Base-by-base conservation (phyloP, 345 rosid genomes). In the Moringa oleifera region DNA sequence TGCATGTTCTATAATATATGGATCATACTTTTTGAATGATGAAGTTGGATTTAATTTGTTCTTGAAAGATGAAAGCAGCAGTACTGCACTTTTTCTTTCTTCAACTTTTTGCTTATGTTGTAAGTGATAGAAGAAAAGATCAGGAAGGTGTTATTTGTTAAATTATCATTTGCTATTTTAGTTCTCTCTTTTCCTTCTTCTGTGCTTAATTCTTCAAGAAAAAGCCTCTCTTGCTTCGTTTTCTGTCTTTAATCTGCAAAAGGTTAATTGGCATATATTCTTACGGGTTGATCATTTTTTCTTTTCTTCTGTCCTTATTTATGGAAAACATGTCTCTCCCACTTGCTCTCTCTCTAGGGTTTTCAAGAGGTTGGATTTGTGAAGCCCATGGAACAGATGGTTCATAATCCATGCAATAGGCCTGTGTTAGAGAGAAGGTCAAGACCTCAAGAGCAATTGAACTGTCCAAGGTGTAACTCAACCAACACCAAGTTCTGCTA, bases 401-500 rank as follows among this genome's bases (percentile, higher is more conserved):
- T 37, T 41, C 24, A 69, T 0, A 73, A 60, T 21, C 50, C 70
- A 21, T 23, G 70, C 67, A 53, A 58, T 11, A 58, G 69, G 20
- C 73, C 77, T 0, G 55, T 71, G 53, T 46, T 67, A 33, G 81
- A 79, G 68, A 70, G 73, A 74, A 74, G 72, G 57, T 56, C 75
- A 25, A 64, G 73, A 68, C 77, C 84, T 0, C 77, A 69, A 53
- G 73, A 69, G 56, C 75, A 76, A n/a, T 60, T 77, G 64, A 80
- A 77, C 62, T 80, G 84, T 62, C 84, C 84, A 1, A 66, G 84
- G 23, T 79, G 83, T 20, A 77, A 76, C n/a, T 79, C 83, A 6
- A 67, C 72, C 20, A 80, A 80, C 66, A 80, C 84, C 18, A 80
- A 80, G 69, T 80, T 80, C 56, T 80, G 84, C 64, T 80, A 80